Evolutionary conservation across 495 filamentous ascomycete species (phyloP).

Genomic region (Penicillium coprophilum): DNA sequence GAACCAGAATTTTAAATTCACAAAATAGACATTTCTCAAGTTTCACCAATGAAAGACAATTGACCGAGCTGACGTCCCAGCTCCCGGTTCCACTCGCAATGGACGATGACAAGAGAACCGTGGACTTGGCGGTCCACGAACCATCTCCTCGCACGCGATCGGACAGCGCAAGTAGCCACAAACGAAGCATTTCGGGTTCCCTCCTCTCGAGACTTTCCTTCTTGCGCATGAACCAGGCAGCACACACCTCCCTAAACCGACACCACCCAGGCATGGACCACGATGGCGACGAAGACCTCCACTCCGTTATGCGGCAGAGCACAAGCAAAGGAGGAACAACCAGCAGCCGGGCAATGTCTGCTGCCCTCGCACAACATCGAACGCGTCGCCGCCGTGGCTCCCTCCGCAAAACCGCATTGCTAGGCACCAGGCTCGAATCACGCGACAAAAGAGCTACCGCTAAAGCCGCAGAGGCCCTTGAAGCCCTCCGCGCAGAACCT

Average conservation of each 20-base stretch:
- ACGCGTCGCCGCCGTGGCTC: constrained; percentile 76
- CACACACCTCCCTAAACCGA: constrained; percentile 36
- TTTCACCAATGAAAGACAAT: constrained; percentile 18
- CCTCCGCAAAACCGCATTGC: constrained; percentile 73
- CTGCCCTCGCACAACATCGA: constrained; percentile 59
- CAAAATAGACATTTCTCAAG: neutral
- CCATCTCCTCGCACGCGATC: constrained; percentile 36
- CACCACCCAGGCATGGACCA: constrained; percentile 40
- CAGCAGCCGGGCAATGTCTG: constrained; percentile 54
- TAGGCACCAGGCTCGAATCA: constrained; percentile 60
- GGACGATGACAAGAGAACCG: constrained; percentile 24
- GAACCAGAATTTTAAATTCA: neutral
- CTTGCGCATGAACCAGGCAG: constrained; percentile 50
- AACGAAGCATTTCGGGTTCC: constrained; percentile 65
- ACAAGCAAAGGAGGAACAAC: constrained; percentile 13
- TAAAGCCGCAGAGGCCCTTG: constrained; percentile 38
- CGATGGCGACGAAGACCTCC: constrained; percentile 39
- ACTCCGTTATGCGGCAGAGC: constrained; percentile 27
- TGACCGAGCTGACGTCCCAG: constrained; percentile 25
- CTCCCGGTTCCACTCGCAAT: constrained; percentile 30
- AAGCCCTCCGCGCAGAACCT: constrained; percentile 44
- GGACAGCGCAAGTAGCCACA: constrained; percentile 52
- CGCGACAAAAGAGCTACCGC: constrained; percentile 47
- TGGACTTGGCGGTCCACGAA: constrained; percentile 27
- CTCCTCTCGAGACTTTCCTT: constrained; percentile 54